Evolutionary conservation across 352 stramenopile genomes (phyloP), one percentile per base, ranked within the genome.

Genomic region (Hyaloperonospora brassicae): DNA sequence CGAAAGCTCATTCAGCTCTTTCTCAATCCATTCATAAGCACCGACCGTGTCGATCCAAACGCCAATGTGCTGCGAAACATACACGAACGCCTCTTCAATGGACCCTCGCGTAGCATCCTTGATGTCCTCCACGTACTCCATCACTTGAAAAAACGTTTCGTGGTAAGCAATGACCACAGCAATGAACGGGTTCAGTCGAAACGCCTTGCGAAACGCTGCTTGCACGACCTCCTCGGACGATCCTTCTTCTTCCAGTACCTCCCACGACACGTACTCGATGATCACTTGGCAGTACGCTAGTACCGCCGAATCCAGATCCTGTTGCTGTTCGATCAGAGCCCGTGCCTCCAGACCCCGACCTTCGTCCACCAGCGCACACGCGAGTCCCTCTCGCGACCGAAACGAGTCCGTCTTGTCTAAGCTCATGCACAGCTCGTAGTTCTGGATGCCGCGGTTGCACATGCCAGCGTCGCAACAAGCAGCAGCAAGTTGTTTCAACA

Each of bases 201-300:
- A 88, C 5, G 84, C 84, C 49, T 78, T 81, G 13, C 59, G 49
- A 47, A 93, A 86, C 12, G 81, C 81, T 23, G 70, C 74, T 30
- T 73, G 81, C 30, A 93, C 81, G 21, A 90, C 62, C 25, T 87
- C 70, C 57, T 92, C 81, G 1, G 77, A 89, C 7, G 84, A 90
- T 2, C 79, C 80, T 22, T 76, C 62, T 50, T 93, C 84, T 55
- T 93, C 84, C 21, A 93, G 66, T 46, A 93, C 84, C 56, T 93
- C 84, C 84, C 84, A 93, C 21, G 79, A 90, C 36, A 93, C 80
- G 64, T 93, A 93, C 57, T 93, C 84, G 35, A 93, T 70, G 30
- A 93, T 81, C 43, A 91, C 82, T 27, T 74, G 79, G 48, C 81
- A 92, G 55, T 92, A 93, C 24, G 83, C 84, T 5, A 93, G 59